A percentile compares a stretch with the other conserved stretches of the same genome.
phyloP scores from a whole-genome alignment of 768 basidiomycete genomes.

The Calocybe cyanea region DNA sequence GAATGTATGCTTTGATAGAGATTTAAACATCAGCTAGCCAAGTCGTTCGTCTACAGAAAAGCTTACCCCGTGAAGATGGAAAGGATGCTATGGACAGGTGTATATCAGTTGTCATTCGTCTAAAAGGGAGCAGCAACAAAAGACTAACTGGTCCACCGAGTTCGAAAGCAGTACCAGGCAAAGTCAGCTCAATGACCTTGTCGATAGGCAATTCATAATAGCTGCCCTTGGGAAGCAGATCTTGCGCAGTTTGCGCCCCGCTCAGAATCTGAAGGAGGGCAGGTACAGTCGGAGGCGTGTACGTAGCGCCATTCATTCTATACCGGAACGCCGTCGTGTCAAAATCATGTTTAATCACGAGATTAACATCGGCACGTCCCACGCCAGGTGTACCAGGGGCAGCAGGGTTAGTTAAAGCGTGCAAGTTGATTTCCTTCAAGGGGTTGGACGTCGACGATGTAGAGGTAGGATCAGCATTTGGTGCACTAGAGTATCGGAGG shows the following conservation, averaged over 20 bases:
- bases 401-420: constrained; percentile 27
- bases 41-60: not conserved
- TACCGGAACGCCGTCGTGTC: constrained; percentile 14
- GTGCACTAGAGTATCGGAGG: constrained; percentile 47
- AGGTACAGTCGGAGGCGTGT: constrained; percentile 35
- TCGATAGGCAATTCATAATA: constrained; percentile 42
- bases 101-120: not conserved
- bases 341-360: constrained; percentile 30
- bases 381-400: constrained; percentile 28
- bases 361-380: constrained; percentile 38
- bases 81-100: constrained; percentile 9
- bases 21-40: not conserved
- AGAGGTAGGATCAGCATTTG: constrained; percentile 39
- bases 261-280: constrained; percentile 45
- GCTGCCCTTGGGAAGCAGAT: constrained; percentile 36
- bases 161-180: constrained; percentile 28
- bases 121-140: not conserved
- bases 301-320: constrained; percentile 27
- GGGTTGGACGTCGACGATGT: constrained; percentile 17
- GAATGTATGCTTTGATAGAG: constrained; percentile 20
- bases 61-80: constrained; percentile 14
- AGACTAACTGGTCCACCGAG: constrained; percentile 27
- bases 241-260: constrained; percentile 35
- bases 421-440: constrained; percentile 15
- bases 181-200: constrained; percentile 43